Evolutionary conservation across 225 moss, liverwort and hornwort genomes (phyloP), one percentile per base, ranked within the genome.

Genomic region (Rhytidiadelphus loreus): DNA sequence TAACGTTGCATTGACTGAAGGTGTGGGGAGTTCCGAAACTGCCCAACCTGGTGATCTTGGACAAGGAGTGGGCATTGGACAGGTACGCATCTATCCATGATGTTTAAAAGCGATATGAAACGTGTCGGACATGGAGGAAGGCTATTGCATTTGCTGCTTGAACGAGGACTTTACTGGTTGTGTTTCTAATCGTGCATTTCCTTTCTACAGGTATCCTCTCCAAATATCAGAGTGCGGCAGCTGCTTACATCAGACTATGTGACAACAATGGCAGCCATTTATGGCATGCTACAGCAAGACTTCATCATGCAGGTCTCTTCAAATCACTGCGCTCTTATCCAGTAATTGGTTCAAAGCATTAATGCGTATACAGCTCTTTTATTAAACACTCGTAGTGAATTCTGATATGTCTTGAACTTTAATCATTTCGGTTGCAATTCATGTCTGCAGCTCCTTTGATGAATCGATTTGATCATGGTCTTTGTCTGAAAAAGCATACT

Each of bases 271-370:
- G 90, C 91, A 44, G 88, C 94, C 88, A 92, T 96, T 69, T 92
- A 85, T 64, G 86, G 83, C 85, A 97, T 97, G 98, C 88, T 98
- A 82, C 83, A 89, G 41, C 93, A 96, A 76, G 98, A 97, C 93
- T 91, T 94, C 89, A 83, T 81, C 58, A 98, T 98, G 97, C 95
- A 96, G 95, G 96, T 97, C 80, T 71, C 81, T 68, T 77, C 30
- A n/a, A 81, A 52, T 71, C 46, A 57, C 30, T 56, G 61, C 13
- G 14, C n/a, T 61, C 48, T n/a, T 28, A 29, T 46, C 4, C n/a
- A 32, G 29, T 64, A 33, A 23, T 63, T 82, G 33, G 23, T 73
- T 44, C 32, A 77, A 44, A 58, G 41, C 48, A 88, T 62, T 43
- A 63, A 44, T 19, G 16, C 28, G 11, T 89, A 14, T 77, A 32